Base-by-base conservation (phyloP, 2,329 filamentous ascomycete species). In the Ophiocordyceps sinensis region DNA sequence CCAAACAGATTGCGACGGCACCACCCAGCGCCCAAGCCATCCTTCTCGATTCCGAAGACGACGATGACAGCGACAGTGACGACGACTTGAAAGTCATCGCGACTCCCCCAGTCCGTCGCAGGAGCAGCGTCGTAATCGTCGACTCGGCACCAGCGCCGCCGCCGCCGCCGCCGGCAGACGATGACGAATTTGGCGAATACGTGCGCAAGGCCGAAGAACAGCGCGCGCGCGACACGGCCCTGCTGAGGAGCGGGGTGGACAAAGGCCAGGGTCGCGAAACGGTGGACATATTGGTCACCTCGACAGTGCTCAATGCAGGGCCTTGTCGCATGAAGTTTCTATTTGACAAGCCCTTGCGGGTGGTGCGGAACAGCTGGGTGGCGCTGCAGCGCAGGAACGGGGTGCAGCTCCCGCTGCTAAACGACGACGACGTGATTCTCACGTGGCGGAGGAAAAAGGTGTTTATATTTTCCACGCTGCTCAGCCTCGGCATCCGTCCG, bases 381-480 rank as follows among this genome's bases (percentile, higher is more conserved):
- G 61, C 66, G 12, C 68, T 70, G 41, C 80, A 88, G 53, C 58
- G 57, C 2, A 70, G 58, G 2, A 59, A 64, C 3, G 55, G 57
- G 1, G 39, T 58, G 6, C 29, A 49, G 10, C 51, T 68, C 8
- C 47, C 58, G 3, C 49, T 57, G 3, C 64, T 71, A 3, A 56
- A 69, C 21, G 60, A 68, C 2, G 62, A 70, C 5, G 63, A 67
- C 1, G 64, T 93, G 15, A 82, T 91, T 51, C 70, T 96, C 42
- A 91, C 85, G 0, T 94, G 85, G 80, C 79, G 79, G 47, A 72
- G 75, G 23, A 75, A 75, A 43, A 75, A 76, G 44, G 61, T 94
- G 3, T 94, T 82, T 55, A 76, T 83, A 47, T 72, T 74, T n/a
- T 85, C 83, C 5, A 88, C 81, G 1, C 79, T 85, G 44, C 68